Evolutionary conservation across 192 early-diverging fungal genomes (phyloP).

Genomic region (Mortierella hygrophila): DNA sequence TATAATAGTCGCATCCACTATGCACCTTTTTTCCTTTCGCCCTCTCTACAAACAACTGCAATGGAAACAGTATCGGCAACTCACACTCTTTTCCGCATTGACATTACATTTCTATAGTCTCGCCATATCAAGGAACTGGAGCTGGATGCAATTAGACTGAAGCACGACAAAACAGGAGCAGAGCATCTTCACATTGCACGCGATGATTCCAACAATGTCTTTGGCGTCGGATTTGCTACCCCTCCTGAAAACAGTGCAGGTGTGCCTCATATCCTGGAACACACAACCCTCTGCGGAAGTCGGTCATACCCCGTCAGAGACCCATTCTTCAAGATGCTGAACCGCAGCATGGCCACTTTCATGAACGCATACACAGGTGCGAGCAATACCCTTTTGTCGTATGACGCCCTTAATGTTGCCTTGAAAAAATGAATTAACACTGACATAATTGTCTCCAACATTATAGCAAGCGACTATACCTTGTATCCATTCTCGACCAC

Average conservation of each 20-base stretch:
- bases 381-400: background rate
- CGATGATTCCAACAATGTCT: conserved; percentile 94
- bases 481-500: conserved; percentile 95
- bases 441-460: background rate
- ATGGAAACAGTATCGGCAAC: background rate
- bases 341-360: conserved; percentile 93
- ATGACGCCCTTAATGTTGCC: background rate
- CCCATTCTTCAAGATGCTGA: conserved; percentile 99
- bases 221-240: conserved; percentile 93
- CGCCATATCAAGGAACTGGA: conserved; percentile 81
- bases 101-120: conserved; percentile 42
- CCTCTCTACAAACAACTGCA: too few species aligned
- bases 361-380: conserved; percentile 96
- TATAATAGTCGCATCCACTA: background rate
- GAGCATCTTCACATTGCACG: conserved; percentile 90
- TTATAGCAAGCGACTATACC: conserved; percentile 82
- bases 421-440: background rate
- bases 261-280: conserved; percentile 94
- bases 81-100: background rate
- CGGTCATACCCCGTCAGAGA: conserved; percentile 91
- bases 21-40: background rate
- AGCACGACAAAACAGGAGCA: conserved; percentile 84
- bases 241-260: conserved; percentile 86
- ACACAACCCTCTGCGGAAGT: conserved; percentile 94
- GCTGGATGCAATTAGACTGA: conserved; percentile 79